Conservation (phyloP, 2,329 filamentous ascomycete genomes). For the Pseudopithomyces maydicus region DNA sequence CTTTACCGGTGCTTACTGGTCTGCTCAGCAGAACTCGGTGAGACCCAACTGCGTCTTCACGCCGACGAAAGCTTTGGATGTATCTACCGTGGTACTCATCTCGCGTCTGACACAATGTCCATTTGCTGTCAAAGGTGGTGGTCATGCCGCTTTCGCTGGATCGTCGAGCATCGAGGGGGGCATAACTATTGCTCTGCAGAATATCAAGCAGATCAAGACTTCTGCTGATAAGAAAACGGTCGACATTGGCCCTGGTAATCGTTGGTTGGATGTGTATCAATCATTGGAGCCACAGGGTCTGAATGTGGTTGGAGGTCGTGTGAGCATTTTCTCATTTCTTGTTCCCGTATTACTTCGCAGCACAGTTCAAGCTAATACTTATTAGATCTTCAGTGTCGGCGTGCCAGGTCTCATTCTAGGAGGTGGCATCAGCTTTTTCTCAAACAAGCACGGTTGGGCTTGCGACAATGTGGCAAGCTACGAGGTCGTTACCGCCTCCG, state of each 20-base stretch:
- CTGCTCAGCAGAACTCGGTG: background rate
- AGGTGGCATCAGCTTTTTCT: slow-evolving; percentile 32
- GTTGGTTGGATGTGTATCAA: slow-evolving; percentile 39
- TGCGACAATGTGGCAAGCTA: slow-evolving; percentile 36
- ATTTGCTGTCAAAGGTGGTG: slow-evolving; percentile 8
- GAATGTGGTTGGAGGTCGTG: slow-evolving; percentile 35
- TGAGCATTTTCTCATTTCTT: background rate
- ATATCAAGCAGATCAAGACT: slow-evolving; percentile 27
- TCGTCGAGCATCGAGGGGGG: slow-evolving; percentile 38
- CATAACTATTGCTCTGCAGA: slow-evolving; percentile 35
- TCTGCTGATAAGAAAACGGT: slow-evolving; percentile 23
- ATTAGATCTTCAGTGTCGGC: background rate
- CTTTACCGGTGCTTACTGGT: slow-evolving; percentile 15
- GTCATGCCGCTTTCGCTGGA: slow-evolving; percentile 25
- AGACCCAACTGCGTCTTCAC: slow-evolving; percentile 25
- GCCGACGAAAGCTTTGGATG: slow-evolving; percentile 20
- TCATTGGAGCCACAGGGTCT: slow-evolving; percentile 14
- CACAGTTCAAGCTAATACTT: background rate
- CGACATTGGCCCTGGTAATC: slow-evolving; percentile 34
- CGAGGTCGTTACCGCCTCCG: slow-evolving; percentile 27
- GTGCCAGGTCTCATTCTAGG: background rate
- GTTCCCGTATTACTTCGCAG: background rate
- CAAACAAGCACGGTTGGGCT: slow-evolving; percentile 26
- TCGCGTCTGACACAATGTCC: slow-evolving; percentile 31
- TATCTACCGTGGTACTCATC: slow-evolving; percentile 25